Percentiles rank a stretch among this genome's conserved stretches.
These are phyloP conservation scores for Beta lomatogona DNA, from an alignment of 179 eudicot genomes.

Conservation along the genomic window DNA sequence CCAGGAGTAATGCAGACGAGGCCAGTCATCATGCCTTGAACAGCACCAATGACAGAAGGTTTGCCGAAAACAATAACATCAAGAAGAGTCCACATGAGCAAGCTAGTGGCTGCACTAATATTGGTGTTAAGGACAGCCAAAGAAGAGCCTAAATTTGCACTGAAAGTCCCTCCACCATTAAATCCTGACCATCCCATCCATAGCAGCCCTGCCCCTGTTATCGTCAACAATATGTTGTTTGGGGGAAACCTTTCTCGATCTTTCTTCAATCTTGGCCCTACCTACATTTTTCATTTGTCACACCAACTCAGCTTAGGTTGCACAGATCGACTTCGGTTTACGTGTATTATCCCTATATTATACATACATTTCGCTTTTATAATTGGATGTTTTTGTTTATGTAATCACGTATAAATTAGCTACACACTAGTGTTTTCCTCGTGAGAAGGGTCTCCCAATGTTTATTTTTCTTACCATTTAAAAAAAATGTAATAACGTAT, in stretches of 20 bases:
- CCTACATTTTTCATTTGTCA: slow-evolving; percentile 28
- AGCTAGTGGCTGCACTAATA: slow-evolving; percentile 56
- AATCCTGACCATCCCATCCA: slow-evolving; percentile 74
- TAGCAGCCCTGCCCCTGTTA: slow-evolving; percentile 56
- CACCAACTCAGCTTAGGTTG: not conserved
- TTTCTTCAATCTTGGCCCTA: slow-evolving; percentile 51
- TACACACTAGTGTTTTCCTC: too few species aligned
- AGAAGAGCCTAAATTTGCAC: slow-evolving; percentile 47
- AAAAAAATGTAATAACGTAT: too few species aligned
- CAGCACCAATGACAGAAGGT: slow-evolving; percentile 57
- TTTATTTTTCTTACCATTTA: too few species aligned
- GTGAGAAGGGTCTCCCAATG: too few species aligned
- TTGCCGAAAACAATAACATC: slow-evolving; percentile 49
- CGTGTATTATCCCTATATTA: too few species aligned
- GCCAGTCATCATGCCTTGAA: slow-evolving; percentile 67
- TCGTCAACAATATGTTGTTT: slow-evolving; percentile 48
- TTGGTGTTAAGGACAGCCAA: slow-evolving; percentile 57
- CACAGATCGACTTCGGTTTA: too few species aligned
- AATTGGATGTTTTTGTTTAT: too few species aligned
- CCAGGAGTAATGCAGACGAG: slow-evolving; percentile 63
- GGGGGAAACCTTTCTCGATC: slow-evolving; percentile 60
- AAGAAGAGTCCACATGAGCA: slow-evolving; percentile 54
- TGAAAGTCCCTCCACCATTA: slow-evolving; percentile 60
- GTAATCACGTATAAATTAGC: too few species aligned
- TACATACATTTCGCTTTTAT: too few species aligned